phyloP scores from a whole-genome alignment of 495 filamentous ascomycete genomes.

The Achaetomiella virescens region DNA sequence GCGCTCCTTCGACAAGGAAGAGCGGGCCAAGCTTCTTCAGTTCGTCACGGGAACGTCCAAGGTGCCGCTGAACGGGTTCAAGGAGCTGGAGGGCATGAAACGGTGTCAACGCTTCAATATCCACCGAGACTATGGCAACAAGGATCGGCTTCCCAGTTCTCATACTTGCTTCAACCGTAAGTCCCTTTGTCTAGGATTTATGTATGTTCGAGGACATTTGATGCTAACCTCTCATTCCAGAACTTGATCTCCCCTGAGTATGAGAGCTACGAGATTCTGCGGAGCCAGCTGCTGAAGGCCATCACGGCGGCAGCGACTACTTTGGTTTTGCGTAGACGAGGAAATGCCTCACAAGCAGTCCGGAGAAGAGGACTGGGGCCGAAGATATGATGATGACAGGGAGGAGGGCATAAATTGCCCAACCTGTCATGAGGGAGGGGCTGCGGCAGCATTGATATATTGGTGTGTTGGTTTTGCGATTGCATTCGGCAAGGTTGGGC shows the following conservation, averaged over 20 bases:
- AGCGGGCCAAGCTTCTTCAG: constrained; percentile 92
- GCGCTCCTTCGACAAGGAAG: constrained; percentile 97
- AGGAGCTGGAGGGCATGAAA: constrained; percentile 99
- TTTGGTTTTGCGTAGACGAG: constrained; percentile 86
- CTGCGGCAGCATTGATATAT: not conserved
- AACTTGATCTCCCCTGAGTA: constrained; percentile 99
- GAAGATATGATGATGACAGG: constrained; percentile 4
- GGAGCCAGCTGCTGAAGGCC: constrained; percentile 82
- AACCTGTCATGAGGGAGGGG: constrained; percentile 2
- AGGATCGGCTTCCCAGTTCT: constrained; percentile 89
- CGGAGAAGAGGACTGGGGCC: constrained; percentile 3
- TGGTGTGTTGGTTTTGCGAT: constrained; percentile 2
- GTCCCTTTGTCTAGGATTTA: constrained; percentile 34
- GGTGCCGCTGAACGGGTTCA: constrained; percentile 97
- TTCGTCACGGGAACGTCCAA: constrained; percentile 99
- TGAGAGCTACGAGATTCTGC: constrained; percentile 86
- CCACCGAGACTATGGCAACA: constrained; percentile 96
- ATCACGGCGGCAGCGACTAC: constrained; percentile 94
- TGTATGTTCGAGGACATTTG: constrained; percentile 28
- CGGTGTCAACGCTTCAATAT: constrained; percentile 97
- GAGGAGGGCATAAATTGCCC: constrained; percentile 25
- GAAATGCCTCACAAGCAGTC: not conserved
- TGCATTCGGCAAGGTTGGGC: constrained; percentile 10
- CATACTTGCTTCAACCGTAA: constrained; percentile 99
- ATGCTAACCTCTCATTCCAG: constrained; percentile 40